Evolutionary conservation across 805 yeast species (phyloP).

Genomic region (Ogataea sp.): DNA sequence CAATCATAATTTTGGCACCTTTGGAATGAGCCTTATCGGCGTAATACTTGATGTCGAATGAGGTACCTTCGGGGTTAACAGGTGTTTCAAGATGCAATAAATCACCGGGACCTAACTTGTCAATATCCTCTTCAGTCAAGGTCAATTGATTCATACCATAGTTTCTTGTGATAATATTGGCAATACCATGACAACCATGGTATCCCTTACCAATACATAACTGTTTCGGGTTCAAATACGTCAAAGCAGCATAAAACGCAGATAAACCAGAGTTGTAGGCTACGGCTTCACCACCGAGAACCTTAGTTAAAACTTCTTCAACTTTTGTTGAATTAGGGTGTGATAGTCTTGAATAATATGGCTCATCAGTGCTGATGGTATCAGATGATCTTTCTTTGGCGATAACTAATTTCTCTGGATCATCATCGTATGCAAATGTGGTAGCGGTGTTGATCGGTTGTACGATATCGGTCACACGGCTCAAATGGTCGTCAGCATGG

Average conservation of each 20-base stretch:
- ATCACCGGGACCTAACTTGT: conserved; percentile 50
- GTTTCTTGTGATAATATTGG: conserved; percentile 53
- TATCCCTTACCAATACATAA: conserved; percentile 75
- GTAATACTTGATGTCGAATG: conserved; percentile 51
- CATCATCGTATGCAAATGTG: conserved; percentile 58
- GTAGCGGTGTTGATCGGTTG: conserved; percentile 81
- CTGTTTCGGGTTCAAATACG: conserved; percentile 59
- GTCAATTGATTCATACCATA: conserved; percentile 44
- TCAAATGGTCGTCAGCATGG: conserved; percentile 54
- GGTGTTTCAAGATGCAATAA: conserved; percentile 83
- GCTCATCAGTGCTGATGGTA: conserved; percentile 17
- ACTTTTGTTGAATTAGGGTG: conserved; percentile 67
- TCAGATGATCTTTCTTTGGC: conserved; percentile 25
- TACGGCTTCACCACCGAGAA: conserved; percentile 59
- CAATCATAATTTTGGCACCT: conserved; percentile 69
- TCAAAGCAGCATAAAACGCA: conserved; percentile 71
- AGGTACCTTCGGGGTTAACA: conserved; percentile 72
- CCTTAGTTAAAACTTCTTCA: conserved; percentile 53
- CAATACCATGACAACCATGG: conserved; percentile 76
- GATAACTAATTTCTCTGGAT: conserved; percentile 48
- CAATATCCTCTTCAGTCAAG: conserved; percentile 40
- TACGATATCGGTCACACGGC: conserved; percentile 57
- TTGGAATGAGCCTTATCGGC: conserved; percentile 67
- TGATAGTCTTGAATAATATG: conserved; percentile 61
- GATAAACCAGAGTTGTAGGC: conserved; percentile 73